Conservation (phyloP, 306 rosid species). For the Oxytropis ochrocephala region DNA sequence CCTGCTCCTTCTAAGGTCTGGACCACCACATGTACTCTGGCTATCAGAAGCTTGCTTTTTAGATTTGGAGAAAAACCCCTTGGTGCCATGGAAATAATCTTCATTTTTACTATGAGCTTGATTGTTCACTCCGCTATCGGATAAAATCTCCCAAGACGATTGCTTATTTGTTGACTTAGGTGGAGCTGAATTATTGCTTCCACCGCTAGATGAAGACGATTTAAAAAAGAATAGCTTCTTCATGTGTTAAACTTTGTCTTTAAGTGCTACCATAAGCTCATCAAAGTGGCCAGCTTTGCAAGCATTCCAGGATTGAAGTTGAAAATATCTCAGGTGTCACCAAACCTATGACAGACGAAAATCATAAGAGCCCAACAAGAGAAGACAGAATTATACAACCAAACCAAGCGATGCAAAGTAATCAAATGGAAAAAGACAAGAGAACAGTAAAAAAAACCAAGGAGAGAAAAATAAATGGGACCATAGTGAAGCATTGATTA, state of each 20-base stretch:
- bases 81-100: slow-evolving; percentile 40
- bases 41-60: slow-evolving; percentile 42
- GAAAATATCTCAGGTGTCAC: slow-evolving; percentile 16
- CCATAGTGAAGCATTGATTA: neutral
- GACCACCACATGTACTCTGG: slow-evolving; percentile 42
- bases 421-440: neutral
- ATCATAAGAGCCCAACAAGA: neutral
- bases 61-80: slow-evolving; percentile 47
- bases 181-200: slow-evolving; percentile 36
- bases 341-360: slow-evolving; percentile 24
- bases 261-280: slow-evolving; percentile 28
- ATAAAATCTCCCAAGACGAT: slow-evolving; percentile 42
- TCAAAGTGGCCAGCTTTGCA: slow-evolving; percentile 18
- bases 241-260: slow-evolving; percentile 39
- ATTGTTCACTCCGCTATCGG: slow-evolving; percentile 36
- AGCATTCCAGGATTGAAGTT: slow-evolving; percentile 17
- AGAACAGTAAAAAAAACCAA: neutral
- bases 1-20: slow-evolving; percentile 76
- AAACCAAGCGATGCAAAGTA: neutral
- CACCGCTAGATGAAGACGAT: slow-evolving; percentile 62
- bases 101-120: slow-evolving; percentile 32
- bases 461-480: slow-evolving; percentile 20
- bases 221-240: slow-evolving; percentile 83
- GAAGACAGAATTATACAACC: neutral
- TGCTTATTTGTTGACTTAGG: slow-evolving; percentile 46